Base-by-base conservation (phyloP, 352 stramenopile species). In the Globisporangium takayamanum region DNA sequence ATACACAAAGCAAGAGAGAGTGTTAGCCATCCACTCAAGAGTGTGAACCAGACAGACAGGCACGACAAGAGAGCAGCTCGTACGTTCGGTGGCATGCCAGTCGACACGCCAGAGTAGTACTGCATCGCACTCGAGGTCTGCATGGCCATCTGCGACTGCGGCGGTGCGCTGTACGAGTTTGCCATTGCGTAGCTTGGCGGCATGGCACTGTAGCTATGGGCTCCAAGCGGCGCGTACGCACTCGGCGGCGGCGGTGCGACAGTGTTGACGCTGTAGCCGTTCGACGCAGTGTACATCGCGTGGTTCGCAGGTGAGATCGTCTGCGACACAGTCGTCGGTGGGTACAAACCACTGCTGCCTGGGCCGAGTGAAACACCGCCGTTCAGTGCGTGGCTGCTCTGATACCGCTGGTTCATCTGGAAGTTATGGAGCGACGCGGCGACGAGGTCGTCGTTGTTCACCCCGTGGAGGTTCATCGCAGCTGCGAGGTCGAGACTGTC, bases 351-450 rank as follows among this genome's bases (percentile, higher is more conserved):
- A 15, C 52, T 53, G 20, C 10, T 49, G 20, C 44, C 20, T 14
- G 44, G 1, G 33, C 33, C 33, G 11, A 39, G 5, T 18, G 30
- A 33, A 41, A 57, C 52, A 4, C 64, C 55, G 45, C 25, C 48
- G 16, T 41, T 46, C 33, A 44, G 47, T 26, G 36, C 41, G 14
- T 46, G 20, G 16, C 26, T 54, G 48, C 44, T 60, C 48, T 72
- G 75, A 22, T 72, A 88, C 20, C 74, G 75, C 54, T 88, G 80
- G 33, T 68, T 88, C 66, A 90, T 81, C 22, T 74, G 74, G 53
- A 88, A 91, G 36, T 84, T 88, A 58, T 89, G 79, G 57, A 91
- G 89, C 5, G 78, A 89, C 5, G 74, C 72, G 3, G 78, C 78
- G 41, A 89, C 78, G 18, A 91, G 53, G 26, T 91, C 78, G 45